phyloP scores from a whole-genome alignment of 1,284 basidiomycete genomes.

The Afroboletus lepidellus region DNA sequence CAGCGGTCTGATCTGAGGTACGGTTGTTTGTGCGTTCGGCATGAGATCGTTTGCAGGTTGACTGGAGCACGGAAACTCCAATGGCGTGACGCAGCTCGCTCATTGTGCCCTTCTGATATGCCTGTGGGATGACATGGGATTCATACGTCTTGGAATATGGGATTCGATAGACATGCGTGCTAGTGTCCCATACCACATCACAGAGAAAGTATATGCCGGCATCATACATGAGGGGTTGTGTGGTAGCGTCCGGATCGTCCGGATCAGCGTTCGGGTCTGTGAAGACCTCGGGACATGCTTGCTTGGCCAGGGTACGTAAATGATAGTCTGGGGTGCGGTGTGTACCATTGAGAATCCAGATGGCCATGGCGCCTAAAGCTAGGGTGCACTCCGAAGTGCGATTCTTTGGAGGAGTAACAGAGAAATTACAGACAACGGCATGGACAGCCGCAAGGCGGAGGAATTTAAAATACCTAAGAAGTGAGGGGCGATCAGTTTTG shows the following conservation, averaged over 20 bases:
- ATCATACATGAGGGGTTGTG: background rate
- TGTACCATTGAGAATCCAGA: background rate
- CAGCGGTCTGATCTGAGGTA: too few species aligned
- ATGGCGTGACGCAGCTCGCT: too few species aligned
- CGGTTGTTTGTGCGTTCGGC: too few species aligned
- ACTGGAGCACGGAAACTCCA: too few species aligned
- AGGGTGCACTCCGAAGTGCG: background rate
- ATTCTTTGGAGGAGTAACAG: background rate
- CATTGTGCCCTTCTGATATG: too few species aligned
- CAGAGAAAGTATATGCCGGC: background rate
- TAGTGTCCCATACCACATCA: background rate
- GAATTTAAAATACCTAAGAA: constrained; percentile 14
- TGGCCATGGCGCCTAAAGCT: background rate
- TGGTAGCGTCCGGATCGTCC: background rate
- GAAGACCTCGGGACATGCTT: background rate
- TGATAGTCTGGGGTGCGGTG: background rate
- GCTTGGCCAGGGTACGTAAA: background rate
- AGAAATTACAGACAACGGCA: background rate
- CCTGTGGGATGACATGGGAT: too few species aligned
- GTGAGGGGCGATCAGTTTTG: background rate
- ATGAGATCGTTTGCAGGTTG: too few species aligned
- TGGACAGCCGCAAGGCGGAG: background rate
- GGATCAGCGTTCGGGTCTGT: background rate
- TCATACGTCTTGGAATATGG: too few species aligned
- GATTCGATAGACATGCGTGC: too few species aligned